phyloP scores from a whole-genome alignment of 176 grass and related monocot species.

The sorghum (Sorghum bicolor) region DNA sequence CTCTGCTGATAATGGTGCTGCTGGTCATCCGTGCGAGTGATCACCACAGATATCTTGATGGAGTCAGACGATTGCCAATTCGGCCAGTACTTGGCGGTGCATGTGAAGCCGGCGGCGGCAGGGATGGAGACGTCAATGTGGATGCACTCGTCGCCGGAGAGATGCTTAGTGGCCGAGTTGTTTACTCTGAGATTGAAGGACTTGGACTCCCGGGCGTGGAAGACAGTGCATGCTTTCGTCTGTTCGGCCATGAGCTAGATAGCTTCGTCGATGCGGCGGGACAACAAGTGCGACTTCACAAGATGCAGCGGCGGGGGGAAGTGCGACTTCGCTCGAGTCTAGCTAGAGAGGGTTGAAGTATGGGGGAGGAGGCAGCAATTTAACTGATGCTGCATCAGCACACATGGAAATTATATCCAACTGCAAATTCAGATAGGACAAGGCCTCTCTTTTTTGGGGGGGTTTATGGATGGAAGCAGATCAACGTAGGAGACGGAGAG shows the following conservation, averaged over 20 bases:
- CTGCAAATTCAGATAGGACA: not conserved
- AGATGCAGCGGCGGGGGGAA: too few relatives aligned
- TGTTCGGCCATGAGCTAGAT: not conserved
- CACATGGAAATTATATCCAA: not conserved
- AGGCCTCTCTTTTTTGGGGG: not conserved
- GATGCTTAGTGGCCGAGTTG: not conserved
- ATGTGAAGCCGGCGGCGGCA: not conserved
- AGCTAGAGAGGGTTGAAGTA: too few relatives aligned
- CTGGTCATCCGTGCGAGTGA: not conserved
- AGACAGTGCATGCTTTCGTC: not conserved
- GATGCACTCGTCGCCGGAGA: not conserved
- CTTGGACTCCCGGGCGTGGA: not conserved
- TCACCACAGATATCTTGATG: not conserved
- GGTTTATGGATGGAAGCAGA: not conserved
- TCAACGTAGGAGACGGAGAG: not conserved
- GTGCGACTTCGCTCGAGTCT: not conserved
- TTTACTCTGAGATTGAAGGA: not conserved
- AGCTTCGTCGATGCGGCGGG: not conserved
- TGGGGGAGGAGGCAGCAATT: not conserved
- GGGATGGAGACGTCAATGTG: not conserved
- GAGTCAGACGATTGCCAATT: rapidly evolving
- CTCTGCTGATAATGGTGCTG: not conserved
- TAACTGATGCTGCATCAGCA: not conserved
- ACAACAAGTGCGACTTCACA: not conserved
- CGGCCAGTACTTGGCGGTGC: not conserved